Percentiles rank a stretch among this genome's conserved stretches.
Conservation (phyloP, 2,329 filamentous ascomycete genomes). For the Fusarium avenaceum region DNA sequence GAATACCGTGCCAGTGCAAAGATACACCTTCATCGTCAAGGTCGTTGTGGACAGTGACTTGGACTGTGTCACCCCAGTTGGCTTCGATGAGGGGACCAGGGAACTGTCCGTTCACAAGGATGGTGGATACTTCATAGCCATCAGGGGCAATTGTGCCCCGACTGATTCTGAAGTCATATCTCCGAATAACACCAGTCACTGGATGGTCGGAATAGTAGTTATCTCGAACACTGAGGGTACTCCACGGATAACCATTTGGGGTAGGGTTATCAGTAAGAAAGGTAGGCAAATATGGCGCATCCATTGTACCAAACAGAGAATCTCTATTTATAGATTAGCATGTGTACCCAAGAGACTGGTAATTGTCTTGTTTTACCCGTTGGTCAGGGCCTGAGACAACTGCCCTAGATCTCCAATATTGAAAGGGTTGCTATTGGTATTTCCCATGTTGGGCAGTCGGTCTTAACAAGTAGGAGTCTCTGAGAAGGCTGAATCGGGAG, state of each 20-base stretch:
- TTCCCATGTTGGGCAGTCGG: slow-evolving; percentile 40
- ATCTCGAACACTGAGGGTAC: slow-evolving; percentile 42
- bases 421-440: slow-evolving; percentile 35
- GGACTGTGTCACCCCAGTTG: slow-evolving; percentile 72
- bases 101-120: slow-evolving; percentile 75
- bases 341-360: background rate
- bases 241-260: slow-evolving; percentile 67
- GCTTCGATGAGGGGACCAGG: slow-evolving; percentile 76
- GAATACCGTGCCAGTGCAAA: slow-evolving; percentile 69
- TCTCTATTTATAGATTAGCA: slow-evolving; percentile 47
- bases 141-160: slow-evolving; percentile 67
- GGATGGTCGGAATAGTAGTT: slow-evolving; percentile 59
- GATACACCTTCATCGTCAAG: slow-evolving; percentile 67
- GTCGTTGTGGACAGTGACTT: slow-evolving; percentile 78
- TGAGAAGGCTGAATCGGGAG: slow-evolving; percentile 9
- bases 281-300: slow-evolving; percentile 55
- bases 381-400: slow-evolving; percentile 41
- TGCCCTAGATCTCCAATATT: slow-evolving; percentile 33
- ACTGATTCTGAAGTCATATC: slow-evolving; percentile 67
- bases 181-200: slow-evolving; percentile 67
- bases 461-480: slow-evolving; percentile 7
- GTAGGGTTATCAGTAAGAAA: slow-evolving; percentile 65
- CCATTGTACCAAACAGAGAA: slow-evolving; percentile 58
- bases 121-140: slow-evolving; percentile 64
- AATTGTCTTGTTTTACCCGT: slow-evolving; percentile 34